Evolutionary conservation across 768 basidiomycete species (phyloP).

Genomic region (Mycena pura): DNA sequence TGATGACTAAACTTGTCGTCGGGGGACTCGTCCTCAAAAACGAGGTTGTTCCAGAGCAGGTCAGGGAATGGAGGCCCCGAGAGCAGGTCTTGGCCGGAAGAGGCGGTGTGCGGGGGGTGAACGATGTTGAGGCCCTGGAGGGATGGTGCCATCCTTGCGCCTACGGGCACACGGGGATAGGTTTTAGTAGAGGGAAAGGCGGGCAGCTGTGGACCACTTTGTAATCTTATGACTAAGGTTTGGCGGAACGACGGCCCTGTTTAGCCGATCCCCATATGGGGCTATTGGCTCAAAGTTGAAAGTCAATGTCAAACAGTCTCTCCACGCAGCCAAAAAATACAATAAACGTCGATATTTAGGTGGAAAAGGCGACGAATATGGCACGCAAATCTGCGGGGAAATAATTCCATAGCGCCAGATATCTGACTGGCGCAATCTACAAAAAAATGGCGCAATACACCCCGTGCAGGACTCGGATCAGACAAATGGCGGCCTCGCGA

Average conservation of each 20-base stretch:
- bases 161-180: too few relatives aligned
- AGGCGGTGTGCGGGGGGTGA: slow-evolving; percentile 52
- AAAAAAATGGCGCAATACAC: slow-evolving; percentile 9
- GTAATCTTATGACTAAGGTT: too few relatives aligned
- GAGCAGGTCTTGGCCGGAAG: slow-evolving; percentile 64
- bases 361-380: too few relatives aligned
- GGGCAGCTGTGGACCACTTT: too few relatives aligned
- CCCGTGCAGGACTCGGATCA: too few relatives aligned
- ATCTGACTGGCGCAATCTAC: slow-evolving; percentile 1
- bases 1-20: slow-evolving; percentile 43
- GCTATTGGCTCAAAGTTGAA: too few relatives aligned
- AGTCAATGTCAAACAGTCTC: too few relatives aligned
- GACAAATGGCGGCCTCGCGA: too few relatives aligned
- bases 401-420: too few relatives aligned
- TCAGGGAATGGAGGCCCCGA: slow-evolving; percentile 72
- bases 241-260: not conserved
- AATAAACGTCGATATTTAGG: too few relatives aligned
- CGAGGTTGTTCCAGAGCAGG: slow-evolving; percentile 83
- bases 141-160: slow-evolving; percentile 59
- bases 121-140: slow-evolving; percentile 86
- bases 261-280: not conserved
- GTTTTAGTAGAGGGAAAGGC: not conserved
- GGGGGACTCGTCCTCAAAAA: slow-evolving; percentile 78
- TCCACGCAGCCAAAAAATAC: too few relatives aligned
- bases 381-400: too few relatives aligned